These are phyloP conservation scores for Zalaria sp. DNA, from an alignment of 2,329 filamentous ascomycete species.

Conservation along the genomic window DNA sequence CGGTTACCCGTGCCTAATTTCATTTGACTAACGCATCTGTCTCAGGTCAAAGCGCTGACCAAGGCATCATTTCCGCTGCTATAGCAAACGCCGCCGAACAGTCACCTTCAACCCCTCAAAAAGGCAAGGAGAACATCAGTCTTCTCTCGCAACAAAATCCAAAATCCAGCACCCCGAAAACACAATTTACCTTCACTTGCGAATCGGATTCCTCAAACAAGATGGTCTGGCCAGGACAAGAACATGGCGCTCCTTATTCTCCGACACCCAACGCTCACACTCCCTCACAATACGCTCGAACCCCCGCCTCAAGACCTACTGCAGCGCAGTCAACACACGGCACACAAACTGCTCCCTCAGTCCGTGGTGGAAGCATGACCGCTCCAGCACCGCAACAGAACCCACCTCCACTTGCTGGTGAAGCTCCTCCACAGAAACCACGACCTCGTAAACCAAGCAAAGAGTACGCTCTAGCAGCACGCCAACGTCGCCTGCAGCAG, in stretches of 20 bases:
- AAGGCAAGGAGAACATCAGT: conserved; percentile 65
- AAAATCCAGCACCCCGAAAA: conserved; percentile 55
- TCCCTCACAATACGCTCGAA: neutral
- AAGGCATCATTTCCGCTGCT: conserved; percentile 78
- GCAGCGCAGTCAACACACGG: conserved; percentile 7
- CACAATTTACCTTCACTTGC: conserved; percentile 93
- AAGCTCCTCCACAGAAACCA: conserved; percentile 38
- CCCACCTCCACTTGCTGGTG: conserved; percentile 23
- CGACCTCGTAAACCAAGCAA: conserved; percentile 47
- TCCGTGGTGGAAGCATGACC: conserved; percentile 6
- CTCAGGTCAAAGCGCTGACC: conserved; percentile 2
- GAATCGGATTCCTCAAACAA: conserved; percentile 76
- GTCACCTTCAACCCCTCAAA: conserved; percentile 37
- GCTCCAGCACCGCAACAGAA: conserved; percentile 15
- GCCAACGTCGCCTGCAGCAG: conserved; percentile 63
- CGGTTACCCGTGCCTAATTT: neutral
- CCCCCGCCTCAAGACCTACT: neutral
- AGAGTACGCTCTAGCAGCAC: conserved; percentile 61
- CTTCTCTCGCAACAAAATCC: conserved; percentile 56
- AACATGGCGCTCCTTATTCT: conserved; percentile 11
- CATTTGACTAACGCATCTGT: neutral
- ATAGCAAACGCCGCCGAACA: conserved; percentile 76
- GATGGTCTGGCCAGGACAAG: conserved; percentile 58
- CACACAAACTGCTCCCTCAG: conserved; percentile 15
- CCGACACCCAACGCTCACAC: neutral